Percentiles rank a stretch among this genome's conserved stretches.
Conservation (phyloP, 106 monocot genomes). For the Acorus gramineus region DNA sequence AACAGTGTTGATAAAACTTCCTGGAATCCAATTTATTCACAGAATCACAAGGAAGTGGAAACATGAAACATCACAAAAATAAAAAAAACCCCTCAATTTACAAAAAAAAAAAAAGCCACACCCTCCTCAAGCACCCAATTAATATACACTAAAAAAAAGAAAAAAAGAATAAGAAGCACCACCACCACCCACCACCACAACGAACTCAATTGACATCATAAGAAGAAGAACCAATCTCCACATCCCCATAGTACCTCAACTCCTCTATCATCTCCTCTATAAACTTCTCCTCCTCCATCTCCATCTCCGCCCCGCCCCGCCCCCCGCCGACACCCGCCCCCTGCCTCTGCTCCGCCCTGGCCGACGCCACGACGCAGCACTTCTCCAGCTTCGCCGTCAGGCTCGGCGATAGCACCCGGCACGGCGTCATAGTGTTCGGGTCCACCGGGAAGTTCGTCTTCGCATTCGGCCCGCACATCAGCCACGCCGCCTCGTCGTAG, state of each 20-base stretch:
- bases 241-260: slow-evolving; percentile 67
- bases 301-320: slow-evolving; percentile 1
- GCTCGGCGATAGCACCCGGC: slow-evolving; percentile 41
- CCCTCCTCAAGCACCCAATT: too few species aligned
- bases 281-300: slow-evolving; percentile 41
- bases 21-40: too few species aligned
- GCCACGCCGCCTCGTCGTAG: slow-evolving; percentile 84
- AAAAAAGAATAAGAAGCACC: not conserved
- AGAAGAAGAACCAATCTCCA: slow-evolving; percentile 46
- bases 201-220: slow-evolving; percentile 10
- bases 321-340: not conserved
- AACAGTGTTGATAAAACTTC: too few species aligned
- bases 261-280: slow-evolving; percentile 98
- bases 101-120: too few species aligned
- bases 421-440: not conserved
- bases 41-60: too few species aligned
- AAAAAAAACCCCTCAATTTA: too few species aligned
- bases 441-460: slow-evolving; percentile 69
- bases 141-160: too few species aligned
- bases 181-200: slow-evolving; percentile 6
- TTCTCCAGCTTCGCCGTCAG: slow-evolving; percentile 76
- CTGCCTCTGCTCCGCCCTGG: slow-evolving; percentile 3
- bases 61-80: too few species aligned
- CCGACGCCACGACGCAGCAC: slow-evolving; percentile 26
- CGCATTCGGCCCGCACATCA: slow-evolving; percentile 71